A percentile compares a stretch with the other conserved stretches of the same genome.
These are phyloP conservation scores for Citrus inodora DNA, from an alignment of 345 rosid genomes.

Conservation along the genomic window DNA sequence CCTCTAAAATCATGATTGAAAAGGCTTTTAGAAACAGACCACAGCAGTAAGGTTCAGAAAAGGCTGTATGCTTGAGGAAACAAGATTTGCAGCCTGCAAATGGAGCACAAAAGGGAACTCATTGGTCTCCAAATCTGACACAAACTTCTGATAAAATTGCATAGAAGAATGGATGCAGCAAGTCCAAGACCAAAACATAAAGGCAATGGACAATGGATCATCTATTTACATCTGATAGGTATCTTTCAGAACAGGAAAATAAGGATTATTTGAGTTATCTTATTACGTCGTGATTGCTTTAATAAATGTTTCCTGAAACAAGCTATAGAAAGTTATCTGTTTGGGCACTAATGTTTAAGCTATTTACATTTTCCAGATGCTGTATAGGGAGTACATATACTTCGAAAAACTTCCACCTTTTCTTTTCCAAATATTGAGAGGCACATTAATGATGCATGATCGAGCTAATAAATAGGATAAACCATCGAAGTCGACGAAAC, in stretches of 20 bases:
- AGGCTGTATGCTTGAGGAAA: constrained; percentile 80
- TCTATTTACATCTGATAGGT: neutral
- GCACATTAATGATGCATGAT: neutral
- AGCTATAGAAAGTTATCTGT: neutral
- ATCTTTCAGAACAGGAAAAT: neutral
- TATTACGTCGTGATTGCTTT: neutral
- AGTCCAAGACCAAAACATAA: neutral
- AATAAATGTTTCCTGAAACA: neutral
- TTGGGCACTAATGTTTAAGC: neutral
- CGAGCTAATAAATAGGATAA: neutral
- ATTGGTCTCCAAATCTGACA: neutral
- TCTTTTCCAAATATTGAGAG: neutral
- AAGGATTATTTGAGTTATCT: neutral
- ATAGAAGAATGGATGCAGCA: neutral
- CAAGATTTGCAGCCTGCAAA: constrained; percentile 67
- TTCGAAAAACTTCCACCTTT: neutral
- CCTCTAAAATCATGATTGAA: neutral
- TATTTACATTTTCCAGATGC: neutral
- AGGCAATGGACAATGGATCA: neutral
- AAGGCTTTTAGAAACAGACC: constrained; percentile 32
- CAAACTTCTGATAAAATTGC: neutral
- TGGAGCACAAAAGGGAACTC: neutral
- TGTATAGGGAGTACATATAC: neutral
- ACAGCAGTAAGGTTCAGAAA: constrained; percentile 56
- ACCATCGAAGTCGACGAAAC: neutral